Conservation (phyloP, 495 filamentous ascomycete species). For the Hyphodiscus hymeniophilus region DNA sequence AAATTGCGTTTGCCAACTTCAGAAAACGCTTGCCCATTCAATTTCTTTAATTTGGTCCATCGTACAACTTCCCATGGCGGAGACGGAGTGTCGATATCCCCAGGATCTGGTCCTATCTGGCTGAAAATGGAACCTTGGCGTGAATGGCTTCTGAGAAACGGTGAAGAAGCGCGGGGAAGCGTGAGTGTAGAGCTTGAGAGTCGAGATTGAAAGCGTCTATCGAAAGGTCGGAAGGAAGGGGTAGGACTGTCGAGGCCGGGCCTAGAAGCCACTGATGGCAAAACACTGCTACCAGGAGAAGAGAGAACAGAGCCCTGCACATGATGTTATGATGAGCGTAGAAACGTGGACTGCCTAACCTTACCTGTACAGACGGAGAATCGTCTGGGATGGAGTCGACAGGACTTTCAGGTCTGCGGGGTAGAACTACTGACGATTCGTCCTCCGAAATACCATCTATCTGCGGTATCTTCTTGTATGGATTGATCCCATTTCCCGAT, state of each 20-base stretch:
- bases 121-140: conserved; percentile 61
- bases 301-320: conserved; percentile 72
- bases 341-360: conserved; percentile 4
- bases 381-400: conserved; percentile 64
- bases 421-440: conserved; percentile 23
- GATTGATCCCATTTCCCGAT: conserved; percentile 31
- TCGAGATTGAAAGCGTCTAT: conserved; percentile 86
- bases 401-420: conserved; percentile 30
- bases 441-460: conserved; percentile 39
- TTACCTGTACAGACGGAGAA: conserved; percentile 79
- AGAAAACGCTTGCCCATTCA: conserved; percentile 86
- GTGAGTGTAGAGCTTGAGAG: conserved; percentile 50
- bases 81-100: conserved; percentile 56
- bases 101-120: conserved; percentile 41
- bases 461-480: conserved; percentile 36
- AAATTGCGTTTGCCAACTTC: conserved; percentile 90
- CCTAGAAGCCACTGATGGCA: conserved; percentile 37
- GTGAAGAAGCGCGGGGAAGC: conserved; percentile 65
- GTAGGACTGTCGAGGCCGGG: conserved; percentile 50
- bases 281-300: conserved; percentile 54
- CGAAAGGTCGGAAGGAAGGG: conserved; percentile 84
- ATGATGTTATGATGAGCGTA: conserved; percentile 12
- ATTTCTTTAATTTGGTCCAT: conserved; percentile 90
- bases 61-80: conserved; percentile 93
- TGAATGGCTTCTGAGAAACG: conserved; percentile 65